Evolutionary conservation across 345 rosid species (phyloP).

Genomic region (Populus nigra): DNA sequence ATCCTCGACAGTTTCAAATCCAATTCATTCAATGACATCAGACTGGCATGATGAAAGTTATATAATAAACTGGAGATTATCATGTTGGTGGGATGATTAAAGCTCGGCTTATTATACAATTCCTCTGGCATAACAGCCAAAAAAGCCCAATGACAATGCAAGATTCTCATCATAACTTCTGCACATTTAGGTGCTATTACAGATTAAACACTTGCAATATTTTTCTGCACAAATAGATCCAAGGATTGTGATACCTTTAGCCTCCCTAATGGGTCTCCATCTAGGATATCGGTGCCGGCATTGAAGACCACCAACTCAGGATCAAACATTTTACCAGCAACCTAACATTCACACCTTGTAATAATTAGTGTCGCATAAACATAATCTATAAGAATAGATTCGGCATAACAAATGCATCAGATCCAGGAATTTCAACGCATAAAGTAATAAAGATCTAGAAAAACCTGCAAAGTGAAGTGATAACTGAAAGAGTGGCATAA

Average conservation of each 20-base stretch:
- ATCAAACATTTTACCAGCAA: constrained; percentile 57
- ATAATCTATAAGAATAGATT: background rate
- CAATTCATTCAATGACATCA: background rate
- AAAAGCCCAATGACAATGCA: too few species aligned
- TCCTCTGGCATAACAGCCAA: too few species aligned
- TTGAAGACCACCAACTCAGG: constrained; percentile 83
- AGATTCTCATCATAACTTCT: background rate
- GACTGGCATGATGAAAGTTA: background rate
- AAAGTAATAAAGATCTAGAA: too few species aligned
- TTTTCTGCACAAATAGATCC: background rate
- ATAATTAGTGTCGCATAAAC: background rate
- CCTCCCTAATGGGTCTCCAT: constrained; percentile 90
- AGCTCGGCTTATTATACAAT: too few species aligned
- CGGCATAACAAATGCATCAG: background rate
- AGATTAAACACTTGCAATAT: background rate
- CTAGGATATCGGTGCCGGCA: constrained; percentile 95
- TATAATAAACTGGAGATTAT: too few species aligned
- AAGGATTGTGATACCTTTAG: constrained; percentile 50
- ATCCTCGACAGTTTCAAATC: background rate
- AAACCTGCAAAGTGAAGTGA: background rate
- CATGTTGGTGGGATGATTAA: too few species aligned
- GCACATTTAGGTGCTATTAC: constrained; percentile 1
- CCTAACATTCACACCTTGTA: constrained; percentile 41
- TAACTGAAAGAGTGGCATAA: background rate
- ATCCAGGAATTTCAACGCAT: too few species aligned